phyloP scores from a whole-genome alignment of 148 eudicot genomes.

The Suaeda aralocaspica region DNA sequence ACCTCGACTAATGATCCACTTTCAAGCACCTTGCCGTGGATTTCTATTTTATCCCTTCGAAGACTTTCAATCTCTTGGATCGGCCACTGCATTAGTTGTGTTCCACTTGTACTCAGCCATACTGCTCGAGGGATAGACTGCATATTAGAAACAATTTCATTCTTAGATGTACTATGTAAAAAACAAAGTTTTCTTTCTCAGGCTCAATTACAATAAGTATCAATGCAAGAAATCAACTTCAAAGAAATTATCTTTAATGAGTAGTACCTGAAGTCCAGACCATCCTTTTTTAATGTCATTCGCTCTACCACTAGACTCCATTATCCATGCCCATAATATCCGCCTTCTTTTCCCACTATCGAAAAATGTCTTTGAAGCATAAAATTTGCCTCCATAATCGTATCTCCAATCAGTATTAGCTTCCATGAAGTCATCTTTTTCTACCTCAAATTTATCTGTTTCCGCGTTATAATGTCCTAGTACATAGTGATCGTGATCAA shows the following conservation, averaged over 20 bases:
- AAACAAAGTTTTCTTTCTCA: too few relatives aligned
- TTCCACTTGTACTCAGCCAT: constrained; percentile 39
- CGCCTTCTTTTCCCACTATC: constrained; percentile 37
- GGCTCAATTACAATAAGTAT: too few relatives aligned
- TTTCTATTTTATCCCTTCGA: constrained; percentile 19
- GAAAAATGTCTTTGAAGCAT: constrained; percentile 54
- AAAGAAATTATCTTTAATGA: too few relatives aligned
- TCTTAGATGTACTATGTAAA: too few relatives aligned
- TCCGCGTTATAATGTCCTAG: constrained; percentile 24
- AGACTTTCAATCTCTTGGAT: constrained; percentile 30
- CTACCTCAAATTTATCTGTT: constrained; percentile 24
- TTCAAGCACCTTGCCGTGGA: constrained; percentile 18
- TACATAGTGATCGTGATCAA: constrained; percentile 35
- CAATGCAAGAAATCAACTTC: too few relatives aligned
- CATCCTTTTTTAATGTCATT: constrained; percentile 48
- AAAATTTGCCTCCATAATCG: constrained; percentile 53
- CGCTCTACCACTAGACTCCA: constrained; percentile 33
- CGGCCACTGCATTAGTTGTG: constrained; percentile 36
- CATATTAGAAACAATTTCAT: background rate
- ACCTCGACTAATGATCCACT: constrained; percentile 21
- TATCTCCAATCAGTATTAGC: constrained; percentile 42
- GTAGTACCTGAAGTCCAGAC: constrained; percentile 55
- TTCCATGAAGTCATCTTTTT: constrained; percentile 23
- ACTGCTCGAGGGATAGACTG: constrained; percentile 42
- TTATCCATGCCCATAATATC: constrained; percentile 49